Conservation (phyloP, 2,329 filamentous ascomycete species). For the Cladosporium sp. region DNA sequence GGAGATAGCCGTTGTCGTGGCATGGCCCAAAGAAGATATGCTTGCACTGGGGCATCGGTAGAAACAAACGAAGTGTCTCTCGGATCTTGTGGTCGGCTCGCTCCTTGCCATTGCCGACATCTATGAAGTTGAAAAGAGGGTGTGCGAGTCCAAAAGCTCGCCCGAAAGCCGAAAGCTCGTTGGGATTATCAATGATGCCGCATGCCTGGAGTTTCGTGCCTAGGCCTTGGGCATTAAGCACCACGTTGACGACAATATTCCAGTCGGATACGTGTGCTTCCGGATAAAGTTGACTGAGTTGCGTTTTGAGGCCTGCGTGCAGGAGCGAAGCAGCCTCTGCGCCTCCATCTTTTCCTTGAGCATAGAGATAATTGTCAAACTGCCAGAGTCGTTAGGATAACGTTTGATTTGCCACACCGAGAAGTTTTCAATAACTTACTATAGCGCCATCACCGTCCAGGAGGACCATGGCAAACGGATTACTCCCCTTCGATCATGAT, state of each 20-base stretch:
- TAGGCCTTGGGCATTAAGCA: conserved; percentile 45
- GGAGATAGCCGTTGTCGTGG: conserved; percentile 44
- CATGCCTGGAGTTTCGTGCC: conserved; percentile 39
- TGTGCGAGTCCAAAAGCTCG: conserved; percentile 43
- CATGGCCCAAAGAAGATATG: conserved; percentile 45
- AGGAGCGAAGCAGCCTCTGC: conserved; percentile 44
- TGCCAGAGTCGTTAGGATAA: conserved; percentile 16
- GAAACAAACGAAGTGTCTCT: conserved; percentile 45
- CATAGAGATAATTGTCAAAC: conserved; percentile 44
- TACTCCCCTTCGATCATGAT: conserved; percentile 24
- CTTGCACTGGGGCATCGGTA: conserved; percentile 43
- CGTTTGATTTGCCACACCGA: background rate
- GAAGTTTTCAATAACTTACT: conserved; percentile 26
- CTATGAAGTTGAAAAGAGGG: conserved; percentile 44
- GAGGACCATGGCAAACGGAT: conserved; percentile 43
- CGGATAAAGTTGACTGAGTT: conserved; percentile 38
- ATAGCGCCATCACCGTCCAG: conserved; percentile 49
- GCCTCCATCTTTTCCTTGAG: conserved; percentile 40
- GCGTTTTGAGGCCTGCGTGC: conserved; percentile 37
- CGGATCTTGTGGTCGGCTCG: conserved; percentile 43
- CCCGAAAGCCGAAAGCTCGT: conserved; percentile 40
- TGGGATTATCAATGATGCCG: conserved; percentile 36
- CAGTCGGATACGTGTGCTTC: conserved; percentile 37
- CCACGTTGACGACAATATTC: conserved; percentile 44
- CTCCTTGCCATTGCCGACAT: conserved; percentile 46